These are phyloP conservation scores for Priceomyces carsonii DNA, from an alignment of 805 yeast species.

Conservation along the genomic window DNA sequence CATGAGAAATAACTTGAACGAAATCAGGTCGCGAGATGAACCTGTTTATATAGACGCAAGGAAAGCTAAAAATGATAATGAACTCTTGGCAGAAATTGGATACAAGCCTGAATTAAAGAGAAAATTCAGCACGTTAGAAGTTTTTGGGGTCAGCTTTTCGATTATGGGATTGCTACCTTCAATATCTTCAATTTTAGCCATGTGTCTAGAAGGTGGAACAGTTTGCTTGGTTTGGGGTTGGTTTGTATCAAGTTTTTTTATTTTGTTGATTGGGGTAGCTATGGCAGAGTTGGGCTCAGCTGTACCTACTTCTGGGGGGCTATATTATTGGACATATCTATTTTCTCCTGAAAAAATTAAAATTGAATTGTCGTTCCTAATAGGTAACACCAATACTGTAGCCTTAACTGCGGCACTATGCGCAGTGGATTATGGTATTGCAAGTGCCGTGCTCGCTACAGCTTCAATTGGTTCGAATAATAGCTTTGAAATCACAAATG, in stretches of 20 bases:
- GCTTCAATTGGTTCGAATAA: slow-evolving; percentile 32
- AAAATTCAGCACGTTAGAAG: slow-evolving; percentile 28
- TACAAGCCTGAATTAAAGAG: slow-evolving; percentile 33
- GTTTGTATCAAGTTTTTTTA: slow-evolving; percentile 25
- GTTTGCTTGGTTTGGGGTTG: slow-evolving; percentile 35
- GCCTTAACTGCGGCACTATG: slow-evolving; percentile 32
- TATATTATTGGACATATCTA: slow-evolving; percentile 37
- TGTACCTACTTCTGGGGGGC: slow-evolving; percentile 34
- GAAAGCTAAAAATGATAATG: slow-evolving; percentile 19
- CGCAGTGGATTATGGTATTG: slow-evolving; percentile 32
- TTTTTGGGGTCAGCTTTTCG: slow-evolving; percentile 34
- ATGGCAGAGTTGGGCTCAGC: slow-evolving; percentile 28
- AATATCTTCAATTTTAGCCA: slow-evolving; percentile 24
- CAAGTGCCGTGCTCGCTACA: slow-evolving; percentile 24
- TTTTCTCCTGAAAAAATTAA: slow-evolving; percentile 26
- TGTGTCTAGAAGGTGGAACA: slow-evolving; percentile 28
- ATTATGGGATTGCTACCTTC: slow-evolving; percentile 37
- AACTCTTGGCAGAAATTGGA: slow-evolving; percentile 33
- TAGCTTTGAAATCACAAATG: slow-evolving; percentile 25
- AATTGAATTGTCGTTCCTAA: slow-evolving; percentile 22
- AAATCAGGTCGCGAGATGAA: too few species aligned
- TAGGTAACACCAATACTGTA: slow-evolving; percentile 30
- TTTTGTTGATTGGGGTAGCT: slow-evolving; percentile 27
- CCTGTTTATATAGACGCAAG: slow-evolving; percentile 22
- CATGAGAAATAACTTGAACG: too few species aligned